A percentile compares a stretch with the other conserved stretches of the same genome.
Conservation (phyloP, 805 yeast genomes). For the Candida anglica region DNA sequence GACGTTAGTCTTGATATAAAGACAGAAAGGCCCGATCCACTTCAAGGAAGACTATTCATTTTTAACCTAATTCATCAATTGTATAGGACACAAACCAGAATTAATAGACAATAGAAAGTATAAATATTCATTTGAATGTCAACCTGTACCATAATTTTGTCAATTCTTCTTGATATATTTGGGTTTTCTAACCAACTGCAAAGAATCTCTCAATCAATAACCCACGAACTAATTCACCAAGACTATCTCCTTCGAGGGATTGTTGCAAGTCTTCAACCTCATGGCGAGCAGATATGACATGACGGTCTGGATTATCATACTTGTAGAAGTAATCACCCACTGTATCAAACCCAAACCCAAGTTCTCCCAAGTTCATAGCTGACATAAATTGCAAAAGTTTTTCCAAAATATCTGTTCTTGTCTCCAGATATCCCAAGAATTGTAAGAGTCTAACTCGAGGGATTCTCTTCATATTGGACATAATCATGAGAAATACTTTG, state of each 20-base stretch:
- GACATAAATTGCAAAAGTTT: slow-evolving; percentile 19
- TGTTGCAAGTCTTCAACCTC: too few species aligned
- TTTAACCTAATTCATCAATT: background rate
- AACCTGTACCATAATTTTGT: too few species aligned
- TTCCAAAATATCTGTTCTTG: slow-evolving; percentile 6
- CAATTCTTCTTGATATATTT: too few species aligned
- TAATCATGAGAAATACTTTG: slow-evolving; percentile 25
- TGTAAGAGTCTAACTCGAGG: slow-evolving; percentile 17
- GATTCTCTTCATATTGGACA: slow-evolving; percentile 21
- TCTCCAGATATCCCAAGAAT: slow-evolving; percentile 22
- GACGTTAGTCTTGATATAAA: slow-evolving; percentile 36
- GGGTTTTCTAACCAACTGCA: too few species aligned
- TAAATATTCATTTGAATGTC: too few species aligned
- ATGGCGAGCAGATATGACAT: too few species aligned
- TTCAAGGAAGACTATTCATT: slow-evolving; percentile 44
- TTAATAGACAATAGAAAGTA: too few species aligned
- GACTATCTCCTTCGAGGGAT: slow-evolving; percentile 17
- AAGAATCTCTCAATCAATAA: slow-evolving; percentile 20
- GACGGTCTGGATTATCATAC: slow-evolving; percentile 5
- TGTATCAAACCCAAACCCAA: slow-evolving; percentile 23
- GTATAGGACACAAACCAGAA: background rate
- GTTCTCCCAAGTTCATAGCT: slow-evolving; percentile 22
- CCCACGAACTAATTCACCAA: slow-evolving; percentile 24
- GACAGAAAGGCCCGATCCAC: slow-evolving; percentile 41
- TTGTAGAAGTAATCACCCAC: slow-evolving; percentile 21